Conservation (phyloP, 148 eudicot genomes). For the Fallopia convolvulus region DNA sequence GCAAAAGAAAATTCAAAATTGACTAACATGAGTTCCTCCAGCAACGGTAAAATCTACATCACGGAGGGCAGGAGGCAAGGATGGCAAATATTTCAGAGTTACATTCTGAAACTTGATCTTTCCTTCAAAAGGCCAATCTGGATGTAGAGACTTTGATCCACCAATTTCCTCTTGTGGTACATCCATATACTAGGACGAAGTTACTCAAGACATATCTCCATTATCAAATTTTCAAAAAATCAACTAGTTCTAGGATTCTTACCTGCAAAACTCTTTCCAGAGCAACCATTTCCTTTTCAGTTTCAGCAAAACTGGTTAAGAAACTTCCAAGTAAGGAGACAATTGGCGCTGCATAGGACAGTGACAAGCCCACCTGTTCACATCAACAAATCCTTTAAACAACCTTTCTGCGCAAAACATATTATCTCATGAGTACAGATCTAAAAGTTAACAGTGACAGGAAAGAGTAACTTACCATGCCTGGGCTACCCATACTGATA, state of each 20-base stretch:
- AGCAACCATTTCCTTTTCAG: constrained; percentile 98
- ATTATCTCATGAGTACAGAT: not conserved
- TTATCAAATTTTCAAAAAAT: not conserved
- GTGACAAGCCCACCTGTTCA: constrained; percentile 87
- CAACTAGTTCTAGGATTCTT: constrained; percentile 13
- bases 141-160: constrained; percentile 30
- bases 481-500: constrained; percentile 79
- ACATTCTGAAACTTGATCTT: constrained; percentile 74
- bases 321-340: constrained; percentile 88
- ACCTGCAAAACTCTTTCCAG: constrained; percentile 91
- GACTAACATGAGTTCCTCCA: constrained; percentile 68
- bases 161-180: constrained; percentile 63
- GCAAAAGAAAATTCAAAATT: not conserved
- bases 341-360: constrained; percentile 90
- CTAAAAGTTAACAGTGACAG: not conserved
- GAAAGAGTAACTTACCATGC: constrained; percentile 49
- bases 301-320: constrained; percentile 87
- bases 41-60: constrained; percentile 58
- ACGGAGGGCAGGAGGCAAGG: constrained; percentile 66
- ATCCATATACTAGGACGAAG: constrained; percentile 65
- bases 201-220: constrained; percentile 1
- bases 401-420: not conserved
- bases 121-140: constrained; percentile 73
- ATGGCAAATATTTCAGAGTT: constrained; percentile 72
- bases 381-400: not conserved